Base-by-base conservation (phyloP, 805 yeast species). In the Candida palmyrensis region DNA sequence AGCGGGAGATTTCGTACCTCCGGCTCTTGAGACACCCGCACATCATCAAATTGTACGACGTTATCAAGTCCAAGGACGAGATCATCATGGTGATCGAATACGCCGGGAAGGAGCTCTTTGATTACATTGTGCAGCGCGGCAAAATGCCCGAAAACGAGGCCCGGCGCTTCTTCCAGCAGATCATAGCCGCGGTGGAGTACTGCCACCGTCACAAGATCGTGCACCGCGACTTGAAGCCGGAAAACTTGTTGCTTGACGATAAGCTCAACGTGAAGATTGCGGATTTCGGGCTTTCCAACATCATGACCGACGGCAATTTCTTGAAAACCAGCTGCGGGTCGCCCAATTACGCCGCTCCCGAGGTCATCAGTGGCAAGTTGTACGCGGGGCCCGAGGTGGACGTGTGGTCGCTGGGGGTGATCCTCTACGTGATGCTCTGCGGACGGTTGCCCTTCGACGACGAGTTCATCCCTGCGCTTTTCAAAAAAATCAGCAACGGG, bases 341-440 rank as follows among this genome's bases (percentile, higher is more conserved):
- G 6, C 97, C 97, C 36, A 90, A 90, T 54, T 89, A 89, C 57
- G 97, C 97, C 5, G 97, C 97, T 0, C 97, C 97, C 1, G 97
- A 89, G 59, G 97, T 89, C 18, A 89, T 89, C 37, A 78, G 89
- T 40, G 97, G 97, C 22, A 87, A 90, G 55, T 69, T 90, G 34
- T 90, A 89, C 48, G 97, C 97, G 2, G 97, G 97, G 7, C 97
- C 97, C 3, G 97, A 90, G 59, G 97, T 90, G 30, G 97, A 89
- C 57, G 96, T 89, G 35, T 89, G 97, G 97, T 83, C 95, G 0
- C 84, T 95, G 52, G 97, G 97, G 49, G 97, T 90, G 25, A 88
- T 90, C 30, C 66, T 89, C 35, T 90, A 89, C 48, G 97, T 89
- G 34, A 89, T 89, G 97, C 69, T 90, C 33, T 89, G 96, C 59